phyloP scores from a whole-genome alignment of 108 stramenopile genomes.

The Skeletonema tropicum region DNA sequence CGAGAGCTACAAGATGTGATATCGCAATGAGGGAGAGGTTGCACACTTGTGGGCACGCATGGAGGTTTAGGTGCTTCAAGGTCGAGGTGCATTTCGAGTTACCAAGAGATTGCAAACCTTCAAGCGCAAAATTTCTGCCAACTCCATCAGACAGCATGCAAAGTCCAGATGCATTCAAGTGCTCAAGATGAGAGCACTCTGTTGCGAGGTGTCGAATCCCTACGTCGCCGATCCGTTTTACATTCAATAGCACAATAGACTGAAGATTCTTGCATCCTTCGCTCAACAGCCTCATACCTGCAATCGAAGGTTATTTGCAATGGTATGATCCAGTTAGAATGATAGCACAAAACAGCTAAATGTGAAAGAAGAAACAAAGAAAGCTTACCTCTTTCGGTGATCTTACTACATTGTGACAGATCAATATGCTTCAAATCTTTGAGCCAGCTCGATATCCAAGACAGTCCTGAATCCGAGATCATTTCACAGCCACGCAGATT shows the following conservation, averaged over 20 bases:
- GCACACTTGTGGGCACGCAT: conserved; percentile 48
- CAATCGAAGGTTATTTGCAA: too few species aligned
- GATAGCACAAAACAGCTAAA: too few species aligned
- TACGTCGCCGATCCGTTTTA: conserved; percentile 54
- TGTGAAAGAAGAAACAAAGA: too few species aligned
- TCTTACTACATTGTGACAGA: conserved; percentile 49
- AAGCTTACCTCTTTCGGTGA: conserved; percentile 29
- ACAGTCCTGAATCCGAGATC: conserved; percentile 55
- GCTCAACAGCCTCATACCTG: conserved; percentile 47
- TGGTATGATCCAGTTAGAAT: too few species aligned
- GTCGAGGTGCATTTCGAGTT: conserved; percentile 22
- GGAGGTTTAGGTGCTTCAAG: conserved; percentile 44
- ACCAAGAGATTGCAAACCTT: conserved; percentile 55
- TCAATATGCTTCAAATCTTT: conserved; percentile 47
- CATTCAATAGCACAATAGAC: conserved; percentile 40
- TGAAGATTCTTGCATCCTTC: conserved; percentile 50
- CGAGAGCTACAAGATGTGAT: conserved; percentile 25
- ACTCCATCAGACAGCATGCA: conserved; percentile 61
- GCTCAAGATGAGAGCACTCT: conserved; percentile 47
- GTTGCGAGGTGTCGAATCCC: conserved; percentile 48
- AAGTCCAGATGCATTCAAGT: conserved; percentile 47
- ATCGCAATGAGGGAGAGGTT: conserved; percentile 42
- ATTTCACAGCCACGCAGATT: conserved; percentile 55
- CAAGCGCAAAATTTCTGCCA: conserved; percentile 51
- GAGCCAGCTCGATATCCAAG: conserved; percentile 53